Conservation (phyloP, 164 flowering plant species). For the Platanus orientalis region DNA sequence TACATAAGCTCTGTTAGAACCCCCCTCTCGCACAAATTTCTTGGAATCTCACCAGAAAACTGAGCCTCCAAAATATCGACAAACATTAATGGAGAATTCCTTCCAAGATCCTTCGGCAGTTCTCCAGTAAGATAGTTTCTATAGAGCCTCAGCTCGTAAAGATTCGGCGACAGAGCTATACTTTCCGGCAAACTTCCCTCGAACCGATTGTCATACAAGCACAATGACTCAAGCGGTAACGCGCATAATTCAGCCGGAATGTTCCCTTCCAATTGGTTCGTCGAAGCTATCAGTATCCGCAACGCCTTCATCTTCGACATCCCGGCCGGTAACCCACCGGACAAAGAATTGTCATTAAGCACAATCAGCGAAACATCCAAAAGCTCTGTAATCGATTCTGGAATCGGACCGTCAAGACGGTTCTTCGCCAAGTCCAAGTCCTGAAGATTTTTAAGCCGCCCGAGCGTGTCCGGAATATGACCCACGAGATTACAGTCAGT, state of each 20-base stretch:
- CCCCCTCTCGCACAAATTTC: no score
- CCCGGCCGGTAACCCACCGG: conserved; percentile 67
- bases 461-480: conserved; percentile 60
- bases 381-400: conserved; percentile 50
- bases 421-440: conserved; percentile 72
- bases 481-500: conserved; percentile 57
- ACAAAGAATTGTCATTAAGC: conserved; percentile 67
- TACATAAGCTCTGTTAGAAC: no score
- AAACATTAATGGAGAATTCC: conserved; percentile 43
- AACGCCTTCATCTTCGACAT: conserved; percentile 41
- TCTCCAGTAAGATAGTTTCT: conserved; percentile 43
- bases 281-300: conserved; percentile 56
- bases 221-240: conserved; percentile 62
- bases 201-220: conserved; percentile 55
- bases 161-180: conserved; percentile 43
- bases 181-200: conserved; percentile 43
- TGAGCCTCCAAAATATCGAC: conserved; percentile 50
- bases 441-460: conserved; percentile 41
- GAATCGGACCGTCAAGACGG: conserved; percentile 51
- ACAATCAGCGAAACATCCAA: conserved; percentile 55
- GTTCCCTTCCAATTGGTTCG: conserved; percentile 55
- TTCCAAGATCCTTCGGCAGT: conserved; percentile 51
- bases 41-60: conserved; percentile 50
- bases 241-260: conserved; percentile 67
- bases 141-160: conserved; percentile 55